A percentile compares a stretch with the other conserved stretches of the same genome.
Conservation (phyloP, 176 grass and related monocot genomes). For the Bromus sterilis region DNA sequence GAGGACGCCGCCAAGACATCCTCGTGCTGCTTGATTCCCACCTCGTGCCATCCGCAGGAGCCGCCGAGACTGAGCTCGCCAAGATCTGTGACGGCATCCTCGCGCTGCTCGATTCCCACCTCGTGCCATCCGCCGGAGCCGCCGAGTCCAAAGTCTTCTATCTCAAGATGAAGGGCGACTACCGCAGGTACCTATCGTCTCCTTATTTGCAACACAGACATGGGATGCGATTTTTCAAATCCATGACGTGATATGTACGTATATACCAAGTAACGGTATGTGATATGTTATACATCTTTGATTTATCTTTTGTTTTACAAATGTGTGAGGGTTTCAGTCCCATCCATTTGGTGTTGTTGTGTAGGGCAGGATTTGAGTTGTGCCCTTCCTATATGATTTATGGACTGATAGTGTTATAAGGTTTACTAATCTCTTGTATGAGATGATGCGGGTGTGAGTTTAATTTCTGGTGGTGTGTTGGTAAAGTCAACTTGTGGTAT, state of each 20-base stretch:
- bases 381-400: background rate
- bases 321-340: background rate
- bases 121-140: slow-evolving; percentile 50
- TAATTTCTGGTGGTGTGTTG: background rate
- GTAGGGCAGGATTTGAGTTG: background rate
- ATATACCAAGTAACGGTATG: background rate
- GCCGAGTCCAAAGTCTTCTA: slow-evolving; percentile 84
- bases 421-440: background rate
- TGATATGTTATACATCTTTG: background rate
- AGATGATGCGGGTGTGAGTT: background rate
- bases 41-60: no score
- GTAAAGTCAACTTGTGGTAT: background rate
- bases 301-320: background rate
- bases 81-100: slow-evolving; percentile 73
- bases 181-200: slow-evolving; percentile 40
- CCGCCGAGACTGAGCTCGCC: slow-evolving; percentile 59
- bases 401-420: background rate
- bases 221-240: background rate
- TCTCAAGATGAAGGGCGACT: slow-evolving; percentile 90
- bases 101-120: slow-evolving; percentile 58
- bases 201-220: background rate
- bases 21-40: no score
- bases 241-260: background rate
- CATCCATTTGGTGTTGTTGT: background rate
- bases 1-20: no score